phyloP scores from a whole-genome alignment of 179 eudicot species.

The Silene noctiflora region DNA sequence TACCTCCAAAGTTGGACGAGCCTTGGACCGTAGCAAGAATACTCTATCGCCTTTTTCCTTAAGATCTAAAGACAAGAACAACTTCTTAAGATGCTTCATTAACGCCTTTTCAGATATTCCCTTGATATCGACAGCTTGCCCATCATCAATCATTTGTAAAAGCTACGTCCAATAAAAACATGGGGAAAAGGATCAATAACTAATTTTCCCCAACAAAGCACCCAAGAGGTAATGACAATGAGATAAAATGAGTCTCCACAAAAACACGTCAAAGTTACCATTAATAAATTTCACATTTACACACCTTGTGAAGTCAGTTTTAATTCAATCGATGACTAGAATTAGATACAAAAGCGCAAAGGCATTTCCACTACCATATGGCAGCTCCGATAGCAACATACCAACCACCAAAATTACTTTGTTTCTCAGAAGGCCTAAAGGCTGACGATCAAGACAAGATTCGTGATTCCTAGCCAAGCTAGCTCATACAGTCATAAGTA shows the following conservation, averaged over 20 bases:
- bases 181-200: conserved; percentile 29
- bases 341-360: too few relatives aligned
- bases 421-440: neutral
- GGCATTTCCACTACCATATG: too few relatives aligned
- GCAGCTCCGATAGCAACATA: neutral
- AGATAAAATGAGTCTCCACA: neutral
- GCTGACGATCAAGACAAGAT: neutral
- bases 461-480: neutral
- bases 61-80: conserved; percentile 69
- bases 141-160: conserved; percentile 73
- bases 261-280: neutral
- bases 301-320: too few relatives aligned
- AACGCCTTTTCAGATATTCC: conserved; percentile 77
- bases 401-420: neutral
- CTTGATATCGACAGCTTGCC: conserved; percentile 93
- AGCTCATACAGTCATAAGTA: neutral
- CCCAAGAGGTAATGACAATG: neutral
- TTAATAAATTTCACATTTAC: neutral
- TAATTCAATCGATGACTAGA: neutral
- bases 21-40: conserved; percentile 64
- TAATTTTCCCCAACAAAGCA: conserved; percentile 11
- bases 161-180: conserved; percentile 43
- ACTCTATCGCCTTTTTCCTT: conserved; percentile 65
- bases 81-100: conserved; percentile 65
- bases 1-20: conserved; percentile 64